Conservation (phyloP, 2,329 filamentous ascomycete species). For the Pezicula rhizophila region DNA sequence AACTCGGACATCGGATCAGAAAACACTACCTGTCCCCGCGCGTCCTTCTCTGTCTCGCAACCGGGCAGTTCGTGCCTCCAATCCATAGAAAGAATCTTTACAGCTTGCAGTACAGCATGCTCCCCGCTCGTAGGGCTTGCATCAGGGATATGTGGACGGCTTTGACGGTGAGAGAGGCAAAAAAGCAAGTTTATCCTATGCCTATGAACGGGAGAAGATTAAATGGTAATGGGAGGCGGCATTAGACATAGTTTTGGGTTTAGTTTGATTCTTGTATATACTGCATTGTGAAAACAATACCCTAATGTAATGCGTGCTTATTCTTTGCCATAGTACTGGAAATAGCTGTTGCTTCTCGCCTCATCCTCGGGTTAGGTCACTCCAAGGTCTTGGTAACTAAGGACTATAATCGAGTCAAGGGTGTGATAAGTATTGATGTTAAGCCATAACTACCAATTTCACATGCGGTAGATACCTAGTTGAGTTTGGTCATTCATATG, state of each 20-base stretch:
- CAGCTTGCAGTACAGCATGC: conserved; percentile 95
- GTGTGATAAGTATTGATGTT: no score
- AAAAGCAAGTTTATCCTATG: conserved; percentile 6
- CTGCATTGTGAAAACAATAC: not conserved
- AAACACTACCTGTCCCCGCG: conserved; percentile 91
- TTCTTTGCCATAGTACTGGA: no score
- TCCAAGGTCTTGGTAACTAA: no score
- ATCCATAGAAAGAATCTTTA: conserved; percentile 94
- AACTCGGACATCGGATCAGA: conserved; percentile 83
- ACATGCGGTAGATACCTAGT: no score
- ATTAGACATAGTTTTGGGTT: conserved; percentile 6
- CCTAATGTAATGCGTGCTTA: not conserved
- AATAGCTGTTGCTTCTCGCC: no score
- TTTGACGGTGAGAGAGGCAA: conserved; percentile 17
- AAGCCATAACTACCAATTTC: no score
- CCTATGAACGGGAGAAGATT: conserved; percentile 15
- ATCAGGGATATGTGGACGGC: conserved; percentile 76
- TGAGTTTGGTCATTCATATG: no score
- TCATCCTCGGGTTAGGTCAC: no score
- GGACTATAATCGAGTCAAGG: no score
- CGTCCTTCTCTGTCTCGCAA: conserved; percentile 81
- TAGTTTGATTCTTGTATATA: conserved; percentile 16
- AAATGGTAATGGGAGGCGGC: conserved; percentile 15
- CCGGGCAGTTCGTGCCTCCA: conserved; percentile 87
- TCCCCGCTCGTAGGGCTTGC: conserved; percentile 73